Evolutionary conservation across 768 basidiomycete species (phyloP), one percentile per base, ranked within the genome.

Genomic region (Termitomyces sp.): DNA sequence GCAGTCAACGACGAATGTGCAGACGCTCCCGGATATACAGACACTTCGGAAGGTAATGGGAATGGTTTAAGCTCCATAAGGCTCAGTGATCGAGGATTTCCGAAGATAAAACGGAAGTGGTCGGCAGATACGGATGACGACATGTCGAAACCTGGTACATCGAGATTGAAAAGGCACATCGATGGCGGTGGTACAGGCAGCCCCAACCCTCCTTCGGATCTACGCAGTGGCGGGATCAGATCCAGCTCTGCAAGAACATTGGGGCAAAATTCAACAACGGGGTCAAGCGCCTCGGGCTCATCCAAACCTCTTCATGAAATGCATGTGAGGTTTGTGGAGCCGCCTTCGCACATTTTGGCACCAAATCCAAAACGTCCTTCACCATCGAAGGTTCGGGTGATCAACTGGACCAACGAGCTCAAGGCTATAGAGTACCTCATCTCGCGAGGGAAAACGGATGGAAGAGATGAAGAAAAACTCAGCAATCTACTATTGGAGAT

Each of bases 321-420:
- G 23, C 49, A 50, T 50, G 26, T 4, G 17, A 41, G 50, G 11
- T 28, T 28, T 51, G 12, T 28, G 1, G 38, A 51, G 2, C 11
- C 15, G 1, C 37, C 37, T 7, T 1, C 14, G 12, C 38, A 17
- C 17, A 26, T 17, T 19, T 12, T 21, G 4, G 14, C 21, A 5
- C 44, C 40, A 21, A 21, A 35, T 55, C 26, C 35, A 1, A 41
- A 30, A 45, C 14, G 23, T 51, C 42, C 28, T 43, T 26, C 31
- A 19, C 33, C 19, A 33, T 31, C 48, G 35, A 54, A 21, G 50
- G 3, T 53, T 19, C 43, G 47, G 2, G 35, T 57, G 28, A 55
- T 58, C 26, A 35, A 37, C 11, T 70, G 67, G 68, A 50, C 45
- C 5, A 66, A 66, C n/a, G 40, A 54, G 17, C 58, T 70, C 9